A percentile compares a stretch with the other conserved stretches of the same genome.
These are phyloP conservation scores for Lathyrus oleraceus DNA, from an alignment of 306 rosid species.

Conservation along the genomic window DNA sequence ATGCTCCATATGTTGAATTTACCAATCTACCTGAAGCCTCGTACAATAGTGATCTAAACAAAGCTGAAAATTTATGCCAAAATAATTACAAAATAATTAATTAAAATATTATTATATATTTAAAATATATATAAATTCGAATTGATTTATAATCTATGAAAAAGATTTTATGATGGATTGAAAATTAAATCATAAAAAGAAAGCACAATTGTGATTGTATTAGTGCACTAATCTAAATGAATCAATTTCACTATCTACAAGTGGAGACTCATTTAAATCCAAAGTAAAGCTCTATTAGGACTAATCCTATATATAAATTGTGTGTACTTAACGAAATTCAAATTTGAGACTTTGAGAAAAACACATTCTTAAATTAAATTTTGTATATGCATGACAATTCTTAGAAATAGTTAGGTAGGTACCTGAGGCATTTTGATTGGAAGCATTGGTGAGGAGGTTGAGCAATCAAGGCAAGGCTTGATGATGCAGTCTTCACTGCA, in stretches of 20 bases:
- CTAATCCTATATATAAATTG: too few relatives aligned
- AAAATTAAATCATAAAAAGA: too few relatives aligned
- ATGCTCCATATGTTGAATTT: slow-evolving; percentile 62
- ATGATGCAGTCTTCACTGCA: slow-evolving; percentile 57
- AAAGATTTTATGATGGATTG: neutral
- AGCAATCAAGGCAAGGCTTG: slow-evolving; percentile 63
- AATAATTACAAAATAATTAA: neutral
- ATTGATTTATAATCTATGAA: neutral
- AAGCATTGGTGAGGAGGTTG: slow-evolving; percentile 62
- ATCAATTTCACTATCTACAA: too few relatives aligned
- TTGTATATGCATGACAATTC: too few relatives aligned
- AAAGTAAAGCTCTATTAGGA: too few relatives aligned
- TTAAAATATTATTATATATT: neutral
- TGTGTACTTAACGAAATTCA: too few relatives aligned
- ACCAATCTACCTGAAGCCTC: slow-evolving; percentile 75
- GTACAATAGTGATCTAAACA: slow-evolving; percentile 61
- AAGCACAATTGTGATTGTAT: too few relatives aligned
- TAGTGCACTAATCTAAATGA: too few relatives aligned
- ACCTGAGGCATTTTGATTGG: slow-evolving; percentile 48
- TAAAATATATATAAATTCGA: neutral
- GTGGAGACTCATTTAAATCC: too few relatives aligned
- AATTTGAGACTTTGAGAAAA: too few relatives aligned
- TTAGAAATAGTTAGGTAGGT: neutral
- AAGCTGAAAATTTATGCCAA: slow-evolving; percentile 32
- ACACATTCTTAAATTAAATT: too few relatives aligned